These are phyloP conservation scores for Pythium sukuiense DNA, from an alignment of 352 stramenopile genomes.

Conservation along the genomic window DNA sequence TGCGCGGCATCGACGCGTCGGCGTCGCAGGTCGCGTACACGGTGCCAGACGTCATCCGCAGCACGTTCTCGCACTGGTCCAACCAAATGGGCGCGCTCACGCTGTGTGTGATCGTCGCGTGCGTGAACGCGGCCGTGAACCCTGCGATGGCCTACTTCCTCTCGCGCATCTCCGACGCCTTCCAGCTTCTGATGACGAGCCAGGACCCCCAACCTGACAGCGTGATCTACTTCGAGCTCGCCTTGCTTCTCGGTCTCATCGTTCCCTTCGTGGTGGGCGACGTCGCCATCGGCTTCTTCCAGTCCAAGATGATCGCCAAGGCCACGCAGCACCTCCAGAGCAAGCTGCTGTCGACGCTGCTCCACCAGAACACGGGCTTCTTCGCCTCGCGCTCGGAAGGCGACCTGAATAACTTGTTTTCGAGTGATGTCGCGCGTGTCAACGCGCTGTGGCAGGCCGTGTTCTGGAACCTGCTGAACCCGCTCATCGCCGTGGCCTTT, in stretches of 20 bases:
- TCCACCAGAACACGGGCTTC: conserved; percentile 71
- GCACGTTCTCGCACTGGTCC: conserved; percentile 32
- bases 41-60: too few relatives aligned
- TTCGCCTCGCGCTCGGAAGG: conserved; percentile 78
- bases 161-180: conserved; percentile 60
- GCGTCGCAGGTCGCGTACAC: too few relatives aligned
- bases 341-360: conserved; percentile 67
- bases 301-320: conserved; percentile 89
- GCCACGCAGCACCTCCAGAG: conserved; percentile 71
- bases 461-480: conserved; percentile 84
- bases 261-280: conserved; percentile 80
- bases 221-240: too few relatives aligned
- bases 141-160: conserved; percentile 65
- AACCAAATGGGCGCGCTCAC: conserved; percentile 68
- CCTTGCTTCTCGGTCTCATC: conserved; percentile 35
- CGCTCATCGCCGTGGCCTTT: conserved; percentile 66
- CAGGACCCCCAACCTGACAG: conserved; percentile 32
- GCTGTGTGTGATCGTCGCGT: conserved; percentile 75
- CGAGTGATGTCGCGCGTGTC: conserved; percentile 76
- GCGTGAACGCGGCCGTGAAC: conserved; percentile 76
- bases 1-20: too few relatives aligned
- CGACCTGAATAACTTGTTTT: conserved; percentile 85
- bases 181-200: conserved; percentile 41
- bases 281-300: conserved; percentile 80
- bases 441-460: conserved; percentile 82